Evolutionary conservation across 495 filamentous ascomycete genomes (phyloP).

Genomic region (Neurospora sp.): DNA sequence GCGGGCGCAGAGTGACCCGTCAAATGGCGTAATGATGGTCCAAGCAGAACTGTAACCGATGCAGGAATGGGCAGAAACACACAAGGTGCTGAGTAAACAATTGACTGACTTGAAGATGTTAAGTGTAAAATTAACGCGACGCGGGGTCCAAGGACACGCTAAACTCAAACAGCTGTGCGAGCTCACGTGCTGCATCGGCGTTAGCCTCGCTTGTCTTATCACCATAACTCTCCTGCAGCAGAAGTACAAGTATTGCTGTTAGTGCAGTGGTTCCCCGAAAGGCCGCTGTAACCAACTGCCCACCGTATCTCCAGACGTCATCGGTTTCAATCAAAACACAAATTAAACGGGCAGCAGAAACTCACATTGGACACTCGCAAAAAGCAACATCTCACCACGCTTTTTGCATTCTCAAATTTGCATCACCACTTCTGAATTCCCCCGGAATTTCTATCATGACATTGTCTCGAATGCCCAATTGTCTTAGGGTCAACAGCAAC

Average conservation of each 20-base stretch:
- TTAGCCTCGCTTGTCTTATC: not conserved
- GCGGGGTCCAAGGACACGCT: not conserved
- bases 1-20: not conserved
- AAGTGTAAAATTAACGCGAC: not conserved
- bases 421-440: not conserved
- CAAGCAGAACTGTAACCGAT: not conserved
- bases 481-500: too few species aligned
- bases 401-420: not conserved
- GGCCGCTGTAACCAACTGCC: not conserved
- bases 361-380: not conserved
- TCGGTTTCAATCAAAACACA: not conserved
- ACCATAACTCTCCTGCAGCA: not conserved
- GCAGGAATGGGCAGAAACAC: not conserved
- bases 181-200: not conserved
- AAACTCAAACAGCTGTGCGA: not conserved
- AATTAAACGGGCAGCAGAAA: not conserved
- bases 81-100: not conserved
- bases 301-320: not conserved
- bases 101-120: not conserved
- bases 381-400: not conserved
- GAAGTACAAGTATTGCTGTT: not conserved
- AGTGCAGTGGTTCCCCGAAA: not conserved
- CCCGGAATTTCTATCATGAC: accelerated
- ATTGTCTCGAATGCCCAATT: too few species aligned
- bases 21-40: not conserved